Conservation (phyloP, 345 rosid species). For the Heritiera fomes region DNA sequence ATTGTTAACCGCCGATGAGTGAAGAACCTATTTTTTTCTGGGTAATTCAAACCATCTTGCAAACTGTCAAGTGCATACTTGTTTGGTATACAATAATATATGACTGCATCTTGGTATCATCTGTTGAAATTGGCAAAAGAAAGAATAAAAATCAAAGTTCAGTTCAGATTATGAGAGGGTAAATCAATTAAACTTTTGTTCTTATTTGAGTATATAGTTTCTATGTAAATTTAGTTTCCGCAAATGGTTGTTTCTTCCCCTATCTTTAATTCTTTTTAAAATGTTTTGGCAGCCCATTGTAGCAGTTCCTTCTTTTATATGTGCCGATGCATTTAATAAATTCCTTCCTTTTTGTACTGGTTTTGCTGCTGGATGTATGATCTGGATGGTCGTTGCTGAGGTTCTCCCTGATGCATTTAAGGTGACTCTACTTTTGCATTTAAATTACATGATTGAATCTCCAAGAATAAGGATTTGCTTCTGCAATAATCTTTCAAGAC, state of each 20-base stretch:
- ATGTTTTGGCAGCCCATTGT: conserved; percentile 74
- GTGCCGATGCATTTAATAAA: conserved; percentile 95
- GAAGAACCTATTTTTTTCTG: background rate
- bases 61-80: background rate
- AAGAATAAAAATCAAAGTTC: background rate
- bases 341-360: conserved; percentile 98
- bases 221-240: background rate
- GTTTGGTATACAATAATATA: background rate
- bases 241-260: conserved; percentile 1
- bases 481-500: background rate
- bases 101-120: conserved; percentile 1
- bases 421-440: conserved; percentile 42
- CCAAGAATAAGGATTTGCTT: background rate
- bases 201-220: background rate
- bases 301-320: conserved; percentile 96
- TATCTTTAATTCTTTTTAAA: background rate
- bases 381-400: conserved; percentile 99
- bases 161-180: background rate
- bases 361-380: conserved; percentile 99
- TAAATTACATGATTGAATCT: background rate
- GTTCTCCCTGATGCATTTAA: conserved; percentile 99
- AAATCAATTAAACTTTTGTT: background rate
- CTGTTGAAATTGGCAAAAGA: background rate
- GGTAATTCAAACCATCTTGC: background rate
- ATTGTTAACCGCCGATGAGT: background rate